A percentile compares a stretch with the other conserved stretches of the same genome.
Conservation (phyloP, 768 basidiomycete genomes). For the Psilocybe cyanescens region DNA sequence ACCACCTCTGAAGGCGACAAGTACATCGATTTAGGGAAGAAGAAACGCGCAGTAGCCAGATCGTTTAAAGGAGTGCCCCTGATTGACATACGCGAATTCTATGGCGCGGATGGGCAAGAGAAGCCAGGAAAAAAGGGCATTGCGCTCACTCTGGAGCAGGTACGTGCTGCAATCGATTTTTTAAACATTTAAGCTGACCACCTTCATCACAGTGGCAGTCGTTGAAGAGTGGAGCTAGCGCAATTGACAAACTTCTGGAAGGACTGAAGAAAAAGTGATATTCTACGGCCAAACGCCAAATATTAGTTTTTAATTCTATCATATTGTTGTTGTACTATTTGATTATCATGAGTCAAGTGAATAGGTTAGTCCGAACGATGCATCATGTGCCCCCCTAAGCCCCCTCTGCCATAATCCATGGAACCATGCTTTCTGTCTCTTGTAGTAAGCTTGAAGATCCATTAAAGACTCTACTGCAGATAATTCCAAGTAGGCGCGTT, state of each 20-base stretch:
- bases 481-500: slow-evolving; percentile 53
- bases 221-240: slow-evolving; percentile 45
- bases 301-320: slow-evolving; percentile 5
- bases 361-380: slow-evolving; percentile 67
- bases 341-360: neutral
- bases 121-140: slow-evolving; percentile 88
- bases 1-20: slow-evolving; percentile 45
- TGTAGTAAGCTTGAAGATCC: slow-evolving; percentile 61
- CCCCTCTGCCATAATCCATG: slow-evolving; percentile 62
- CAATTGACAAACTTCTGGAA: slow-evolving; percentile 58
- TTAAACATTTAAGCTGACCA: neutral
- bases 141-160: slow-evolving; percentile 67
- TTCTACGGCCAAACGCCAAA: neutral
- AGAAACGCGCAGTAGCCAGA: slow-evolving; percentile 64
- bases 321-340: slow-evolving; percentile 8
- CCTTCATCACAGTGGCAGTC: slow-evolving; percentile 52
- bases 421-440: slow-evolving; percentile 67
- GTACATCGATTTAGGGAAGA: slow-evolving; percentile 76
- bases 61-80: slow-evolving; percentile 53
- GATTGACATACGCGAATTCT: slow-evolving; percentile 81
- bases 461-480: slow-evolving; percentile 59
- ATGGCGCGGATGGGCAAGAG: slow-evolving; percentile 51
- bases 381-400: slow-evolving; percentile 67
- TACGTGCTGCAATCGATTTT: slow-evolving; percentile 20
- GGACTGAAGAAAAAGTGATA: slow-evolving; percentile 33